Conservation (phyloP, 768 basidiomycete species). For the Pleurotus giganteus region DNA sequence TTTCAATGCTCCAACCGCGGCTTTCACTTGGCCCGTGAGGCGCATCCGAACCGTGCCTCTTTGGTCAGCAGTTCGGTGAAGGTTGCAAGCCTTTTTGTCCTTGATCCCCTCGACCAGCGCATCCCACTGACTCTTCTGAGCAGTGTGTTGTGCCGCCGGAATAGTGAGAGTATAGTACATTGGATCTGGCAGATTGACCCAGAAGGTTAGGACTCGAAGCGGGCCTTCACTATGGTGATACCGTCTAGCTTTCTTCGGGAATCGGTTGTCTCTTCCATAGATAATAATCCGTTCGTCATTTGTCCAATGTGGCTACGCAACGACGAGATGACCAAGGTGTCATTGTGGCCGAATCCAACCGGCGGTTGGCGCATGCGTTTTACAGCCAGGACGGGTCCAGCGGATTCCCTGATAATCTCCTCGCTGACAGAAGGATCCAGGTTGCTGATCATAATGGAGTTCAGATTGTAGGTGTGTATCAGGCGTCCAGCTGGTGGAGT, state of each 20-base stretch:
- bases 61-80: constrained; percentile 22
- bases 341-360: constrained; percentile 17
- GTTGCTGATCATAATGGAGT: constrained; percentile 42
- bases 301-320: constrained; percentile 13
- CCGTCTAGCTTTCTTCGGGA: constrained; percentile 23
- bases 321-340: constrained; percentile 23
- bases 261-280: constrained; percentile 25
- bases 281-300: constrained; percentile 8
- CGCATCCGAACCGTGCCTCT: constrained; percentile 17
- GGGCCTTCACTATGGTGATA: constrained; percentile 34
- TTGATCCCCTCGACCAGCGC: constrained; percentile 33
- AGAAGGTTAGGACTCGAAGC: constrained; percentile 43
- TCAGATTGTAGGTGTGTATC: constrained; percentile 21
- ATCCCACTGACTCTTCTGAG: constrained; percentile 51
- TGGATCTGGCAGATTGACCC: constrained; percentile 44
- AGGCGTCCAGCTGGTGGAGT: constrained; percentile 29
- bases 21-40: constrained; percentile 39
- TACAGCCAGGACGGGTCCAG: constrained; percentile 22
- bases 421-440: constrained; percentile 29
- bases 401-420: constrained; percentile 24
- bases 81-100: constrained; percentile 31
- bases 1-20: constrained; percentile 54
- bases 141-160: constrained; percentile 44
- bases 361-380: constrained; percentile 22
- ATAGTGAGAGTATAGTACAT: constrained; percentile 51